Conservation (phyloP, 306 rosid species). For the Begonia loranthoides region DNA sequence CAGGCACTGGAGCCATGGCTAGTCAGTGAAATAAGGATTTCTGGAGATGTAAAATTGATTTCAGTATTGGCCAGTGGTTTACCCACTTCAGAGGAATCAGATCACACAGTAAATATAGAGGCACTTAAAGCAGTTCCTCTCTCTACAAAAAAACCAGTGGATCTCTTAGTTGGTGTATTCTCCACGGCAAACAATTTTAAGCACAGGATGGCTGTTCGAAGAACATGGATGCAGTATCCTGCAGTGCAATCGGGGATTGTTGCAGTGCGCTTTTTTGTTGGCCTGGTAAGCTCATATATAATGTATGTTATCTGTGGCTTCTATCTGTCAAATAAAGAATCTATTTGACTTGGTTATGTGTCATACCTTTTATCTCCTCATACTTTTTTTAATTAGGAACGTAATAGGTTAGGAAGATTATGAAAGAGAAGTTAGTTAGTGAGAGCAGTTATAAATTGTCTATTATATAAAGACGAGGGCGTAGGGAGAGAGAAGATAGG, state of each 20-base stretch:
- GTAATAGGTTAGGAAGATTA: too few relatives aligned
- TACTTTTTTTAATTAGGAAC: too few relatives aligned
- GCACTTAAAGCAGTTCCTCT: conserved; percentile 52
- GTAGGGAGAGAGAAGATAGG: too few relatives aligned
- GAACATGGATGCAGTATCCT: conserved; percentile 99
- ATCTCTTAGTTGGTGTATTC: conserved; percentile 88
- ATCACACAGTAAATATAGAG: conserved; percentile 66
- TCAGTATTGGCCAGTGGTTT: conserved; percentile 88
- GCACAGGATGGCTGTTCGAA: conserved; percentile 92
- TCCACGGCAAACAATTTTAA: conserved; percentile 96
- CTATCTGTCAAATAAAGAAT: too few relatives aligned
- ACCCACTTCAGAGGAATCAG: conserved; percentile 95
- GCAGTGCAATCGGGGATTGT: conserved; percentile 50
- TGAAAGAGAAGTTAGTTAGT: too few relatives aligned
- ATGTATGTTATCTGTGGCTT: too few relatives aligned
- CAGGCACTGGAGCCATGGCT: conserved; percentile 99
- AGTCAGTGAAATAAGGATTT: conserved; percentile 61
- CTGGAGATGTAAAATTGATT: conserved; percentile 73
- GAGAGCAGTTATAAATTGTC: too few relatives aligned
- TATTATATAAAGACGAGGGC: too few relatives aligned
- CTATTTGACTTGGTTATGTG: too few relatives aligned
- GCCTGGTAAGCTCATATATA: conserved; percentile 52
- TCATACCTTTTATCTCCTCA: too few relatives aligned
- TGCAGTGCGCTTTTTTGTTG: conserved; percentile 94
- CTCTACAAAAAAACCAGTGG: conserved; percentile 32